Conservation (phyloP, 768 basidiomycete species). For the Amanita brunnescens region DNA sequence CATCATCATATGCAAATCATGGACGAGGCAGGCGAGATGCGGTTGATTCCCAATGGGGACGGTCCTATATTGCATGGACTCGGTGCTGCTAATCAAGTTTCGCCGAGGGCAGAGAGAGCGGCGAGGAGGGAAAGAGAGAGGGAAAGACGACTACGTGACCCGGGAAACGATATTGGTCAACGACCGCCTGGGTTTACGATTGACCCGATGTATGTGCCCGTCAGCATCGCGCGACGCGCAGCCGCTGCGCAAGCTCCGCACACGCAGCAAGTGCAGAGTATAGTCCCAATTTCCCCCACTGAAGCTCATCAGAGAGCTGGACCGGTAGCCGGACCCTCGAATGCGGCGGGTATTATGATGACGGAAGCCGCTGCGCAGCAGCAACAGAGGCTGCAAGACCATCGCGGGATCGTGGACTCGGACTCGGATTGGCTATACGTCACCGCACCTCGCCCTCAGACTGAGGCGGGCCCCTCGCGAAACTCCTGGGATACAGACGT, state of each 20-base stretch:
- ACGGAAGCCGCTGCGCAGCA: conserved; percentile 5
- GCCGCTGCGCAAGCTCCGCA: not conserved
- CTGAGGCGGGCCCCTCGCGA: not conserved
- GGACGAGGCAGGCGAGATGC: conserved; percentile 1
- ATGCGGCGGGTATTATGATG: not conserved
- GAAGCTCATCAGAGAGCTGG: not conserved
- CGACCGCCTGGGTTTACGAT: not conserved
- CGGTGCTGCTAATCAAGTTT: not conserved
- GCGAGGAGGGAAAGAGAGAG: conserved; percentile 5
- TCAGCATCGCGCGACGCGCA: not conserved
- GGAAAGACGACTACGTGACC: conserved; percentile 1
- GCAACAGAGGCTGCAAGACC: not conserved
- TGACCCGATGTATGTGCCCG: not conserved
- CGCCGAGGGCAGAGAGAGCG: conserved; percentile 5
- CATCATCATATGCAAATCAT: not conserved
- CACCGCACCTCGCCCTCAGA: not conserved
- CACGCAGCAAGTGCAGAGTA: too few species aligned
- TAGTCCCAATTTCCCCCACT: not conserved
- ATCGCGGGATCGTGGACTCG: conserved; percentile 2
- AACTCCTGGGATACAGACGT: not conserved
- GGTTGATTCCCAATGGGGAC: not conserved
- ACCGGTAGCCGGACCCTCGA: not conserved
- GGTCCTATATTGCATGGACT: not conserved
- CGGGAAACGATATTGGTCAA: not conserved
- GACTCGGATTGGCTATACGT: conserved; percentile 1